Conservation (phyloP, 768 basidiomycete genomes). For the Leccinum boreale region DNA sequence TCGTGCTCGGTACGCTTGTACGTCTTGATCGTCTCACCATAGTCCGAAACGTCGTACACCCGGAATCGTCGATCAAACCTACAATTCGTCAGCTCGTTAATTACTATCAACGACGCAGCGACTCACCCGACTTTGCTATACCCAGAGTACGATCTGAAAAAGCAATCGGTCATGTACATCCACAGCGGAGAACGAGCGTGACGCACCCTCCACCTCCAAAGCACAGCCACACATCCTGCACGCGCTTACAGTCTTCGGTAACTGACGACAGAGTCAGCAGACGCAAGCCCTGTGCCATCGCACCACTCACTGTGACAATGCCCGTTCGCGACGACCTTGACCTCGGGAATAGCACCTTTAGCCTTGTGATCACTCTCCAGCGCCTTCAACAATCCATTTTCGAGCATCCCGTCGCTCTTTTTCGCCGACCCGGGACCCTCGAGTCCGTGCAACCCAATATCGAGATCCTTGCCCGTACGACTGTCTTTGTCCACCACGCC, state of each 20-base stretch:
- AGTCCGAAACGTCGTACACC: constrained; percentile 83
- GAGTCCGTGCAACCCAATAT: constrained; percentile 61
- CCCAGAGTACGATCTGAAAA: constrained; percentile 69
- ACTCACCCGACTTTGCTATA: constrained; percentile 73
- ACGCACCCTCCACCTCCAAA: constrained; percentile 83
- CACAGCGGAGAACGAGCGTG: background rate
- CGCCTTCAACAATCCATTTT: constrained; percentile 72
- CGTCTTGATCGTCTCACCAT: constrained; percentile 88
- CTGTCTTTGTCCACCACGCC: constrained; percentile 61
- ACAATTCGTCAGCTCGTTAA: background rate
- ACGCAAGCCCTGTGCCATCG: background rate
- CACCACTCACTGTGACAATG: constrained; percentile 73
- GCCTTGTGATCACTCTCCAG: constrained; percentile 64
- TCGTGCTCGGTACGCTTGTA: constrained; percentile 79
- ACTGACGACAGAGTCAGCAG: constrained; percentile 41
- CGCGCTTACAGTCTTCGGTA: constrained; percentile 84
- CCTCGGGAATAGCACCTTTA: constrained; percentile 52
- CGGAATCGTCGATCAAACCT: constrained; percentile 92
- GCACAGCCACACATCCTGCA: constrained; percentile 87
- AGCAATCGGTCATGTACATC: background rate
- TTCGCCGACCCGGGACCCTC: constrained; percentile 64
- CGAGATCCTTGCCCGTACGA: constrained; percentile 56
- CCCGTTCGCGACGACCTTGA: constrained; percentile 88
- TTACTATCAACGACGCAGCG: background rate
- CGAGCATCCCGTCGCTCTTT: constrained; percentile 78